Evolutionary conservation across 2,329 filamentous ascomycete species (phyloP), one percentile per base, ranked within the genome.

Genomic region (Lasiodiplodia sp.): DNA sequence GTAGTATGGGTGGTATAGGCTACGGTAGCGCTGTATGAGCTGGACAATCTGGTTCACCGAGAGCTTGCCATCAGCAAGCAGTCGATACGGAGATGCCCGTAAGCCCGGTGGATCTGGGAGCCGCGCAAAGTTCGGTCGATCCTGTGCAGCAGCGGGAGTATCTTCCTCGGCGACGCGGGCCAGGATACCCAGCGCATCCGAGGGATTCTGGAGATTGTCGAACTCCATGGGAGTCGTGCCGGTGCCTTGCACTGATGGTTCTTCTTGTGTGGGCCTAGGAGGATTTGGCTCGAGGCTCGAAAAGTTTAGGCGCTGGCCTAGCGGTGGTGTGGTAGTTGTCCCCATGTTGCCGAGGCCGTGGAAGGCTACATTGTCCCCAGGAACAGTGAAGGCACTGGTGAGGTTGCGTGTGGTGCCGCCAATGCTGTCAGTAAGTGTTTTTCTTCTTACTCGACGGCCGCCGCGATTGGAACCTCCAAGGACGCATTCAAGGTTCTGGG

Each of bases 1-100:
- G 68, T 91, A 91, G 79, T 90, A 92, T 0, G 88, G 88, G 73
- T 92, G 90, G 72, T 90, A 92, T 70, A 88, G 84, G 68, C 88
- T 82, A 67, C 87, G 87, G 72, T 90, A 92, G 34, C 88, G 87
- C 49, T 81, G 78, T 21, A 88, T 80, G 51, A 88, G 79, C 71
- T 85, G 81, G 71, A 83, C 84, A 44, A 88, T 80, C 21, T 83
- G 85, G 16, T 82, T 81, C 25, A 81, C 72, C 0, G 79, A 79
- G 8, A 85, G 75, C 7, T 77, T 73, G 6, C 82, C 82, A 23
- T 80, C 76, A 44, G 80, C 77, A 10, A 84, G 73, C 38, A 83
- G 75, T 2, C 69, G 79, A 74, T 80, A 87, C 0, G 81, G 76
- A 83, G 73, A 75, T n/a, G 62, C 37, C 44, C 49, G 53, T 47